phyloP scores from a whole-genome alignment of 1,139 yeast species.

The Sugiyamaella novakii region DNA sequence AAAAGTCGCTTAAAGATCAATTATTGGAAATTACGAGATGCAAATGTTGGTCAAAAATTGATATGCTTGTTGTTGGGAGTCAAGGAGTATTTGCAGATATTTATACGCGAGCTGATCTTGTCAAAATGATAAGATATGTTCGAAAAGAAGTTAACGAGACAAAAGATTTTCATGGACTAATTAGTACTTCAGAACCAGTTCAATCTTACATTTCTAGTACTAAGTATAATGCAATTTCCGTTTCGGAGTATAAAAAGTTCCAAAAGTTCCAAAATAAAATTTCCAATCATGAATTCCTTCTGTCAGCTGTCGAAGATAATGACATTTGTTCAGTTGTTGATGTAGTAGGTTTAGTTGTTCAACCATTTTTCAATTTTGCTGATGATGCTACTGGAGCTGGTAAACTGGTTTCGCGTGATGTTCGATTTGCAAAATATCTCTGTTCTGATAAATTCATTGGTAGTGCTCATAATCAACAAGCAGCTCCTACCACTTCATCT shows the following conservation, averaged over 20 bases:
- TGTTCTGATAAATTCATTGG: conserved; percentile 37
- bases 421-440: conserved; percentile 35
- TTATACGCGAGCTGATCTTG: conserved; percentile 34
- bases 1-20: conserved; percentile 30
- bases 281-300: too few relatives aligned
- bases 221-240: conserved; percentile 32
- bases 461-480: conserved; percentile 26
- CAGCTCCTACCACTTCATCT: background rate
- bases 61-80: conserved; percentile 36
- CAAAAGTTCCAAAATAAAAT: conserved; percentile 12
- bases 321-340: conserved; percentile 37
- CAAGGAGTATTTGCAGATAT: conserved; percentile 34
- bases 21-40: conserved; percentile 30
- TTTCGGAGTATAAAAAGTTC: conserved; percentile 28
- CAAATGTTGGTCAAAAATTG: conserved; percentile 33
- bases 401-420: conserved; percentile 33
- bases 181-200: conserved; percentile 38
- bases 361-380: conserved; percentile 36
- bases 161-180: conserved; percentile 25
- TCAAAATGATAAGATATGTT: conserved; percentile 33
- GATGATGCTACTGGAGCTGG: conserved; percentile 32
- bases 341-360: conserved; percentile 35
- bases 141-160: conserved; percentile 20
- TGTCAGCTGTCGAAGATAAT: conserved; percentile 28
- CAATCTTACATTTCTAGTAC: conserved; percentile 35